Evolutionary conservation across 495 filamentous ascomycete species (phyloP), one percentile per base, ranked within the genome.

Genomic region (Penicillium coprophilum): DNA sequence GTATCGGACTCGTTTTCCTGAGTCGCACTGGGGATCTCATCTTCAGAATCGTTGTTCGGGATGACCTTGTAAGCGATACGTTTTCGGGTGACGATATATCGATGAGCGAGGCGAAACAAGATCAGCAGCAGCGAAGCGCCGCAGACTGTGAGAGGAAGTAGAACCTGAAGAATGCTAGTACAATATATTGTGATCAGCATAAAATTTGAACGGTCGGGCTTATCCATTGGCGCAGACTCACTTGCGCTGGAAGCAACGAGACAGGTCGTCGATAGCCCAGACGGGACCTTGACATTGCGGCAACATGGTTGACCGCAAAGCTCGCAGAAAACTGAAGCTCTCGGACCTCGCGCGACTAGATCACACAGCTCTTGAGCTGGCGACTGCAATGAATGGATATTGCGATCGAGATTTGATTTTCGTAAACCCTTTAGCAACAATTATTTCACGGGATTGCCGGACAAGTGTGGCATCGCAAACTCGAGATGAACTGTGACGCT

Each of bases 221-320:
- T 50, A 49, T 27, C 52, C 12, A 24, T 52, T 20, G 47, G 31
- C 32, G 46, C 15, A 48, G 15, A 69, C 66, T 64, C 55, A 96
- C 93, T 95, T 91, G 77, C 82, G 84, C 66, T 91, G 87, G 67
- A 98, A 92, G 74, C 95, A 97, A 49, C 69, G 75, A 11, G 88
- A 87, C 68, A 98, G 87, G 74, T 98, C 95, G 74, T 98, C 94
- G 56, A 80, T 74, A 63, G 77, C 81, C 94, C 94, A 98, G 64
- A 91, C 77, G 45, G 91, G 89, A 70, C 85, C 85, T 63, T 82
- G 69, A 71, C 94, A 98, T 64, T 84, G 81, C 69, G 84, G 85
- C 67, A 92, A 88, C 85, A 87, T 85, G 40, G 43, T 59, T 34
- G 49, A 49, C 46, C 39, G 58, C 57, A 47, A 56, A 55, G 53